Evolutionary conservation across 139 green algal genomes (phyloP).

Genomic region (Gonium pectorale): DNA sequence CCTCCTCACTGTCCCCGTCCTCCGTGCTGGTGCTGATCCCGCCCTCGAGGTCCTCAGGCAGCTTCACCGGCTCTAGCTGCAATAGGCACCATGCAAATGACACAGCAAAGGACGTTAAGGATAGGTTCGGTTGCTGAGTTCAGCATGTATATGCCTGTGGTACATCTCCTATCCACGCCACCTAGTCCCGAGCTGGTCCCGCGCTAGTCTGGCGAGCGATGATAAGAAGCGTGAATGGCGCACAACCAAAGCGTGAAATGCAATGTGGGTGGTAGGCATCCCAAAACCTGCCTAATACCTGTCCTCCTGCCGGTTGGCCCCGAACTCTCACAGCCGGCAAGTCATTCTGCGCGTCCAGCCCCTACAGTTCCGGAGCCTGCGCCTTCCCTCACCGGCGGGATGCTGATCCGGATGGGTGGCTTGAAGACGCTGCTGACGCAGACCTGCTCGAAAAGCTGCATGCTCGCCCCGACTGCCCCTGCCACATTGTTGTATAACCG

Average conservation of each 20-base stretch:
- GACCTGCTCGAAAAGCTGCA: slow-evolving; percentile 10
- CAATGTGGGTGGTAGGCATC: background rate
- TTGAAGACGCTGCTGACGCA: slow-evolving; percentile 21
- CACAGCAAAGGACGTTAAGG: background rate
- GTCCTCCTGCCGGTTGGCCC: background rate
- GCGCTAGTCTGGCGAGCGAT: background rate
- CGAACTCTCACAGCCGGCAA: no score
- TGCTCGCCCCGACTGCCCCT: background rate
- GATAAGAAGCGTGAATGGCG: background rate
- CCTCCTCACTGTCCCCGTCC: slow-evolving; percentile 10
- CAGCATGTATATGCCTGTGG: no score
- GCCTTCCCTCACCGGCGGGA: background rate
- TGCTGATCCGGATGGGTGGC: background rate
- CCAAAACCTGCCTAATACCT: background rate
- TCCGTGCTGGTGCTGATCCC: background rate
- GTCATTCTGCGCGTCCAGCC: no score
- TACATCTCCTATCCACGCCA: no score
- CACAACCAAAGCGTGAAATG: background rate
- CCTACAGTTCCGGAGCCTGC: no score
- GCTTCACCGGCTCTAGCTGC: background rate
- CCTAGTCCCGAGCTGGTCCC: background rate
- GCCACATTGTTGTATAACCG: slow-evolving; percentile 9
- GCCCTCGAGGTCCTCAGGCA: background rate
- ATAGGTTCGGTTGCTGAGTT: background rate
- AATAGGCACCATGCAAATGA: no score